Evolutionary conservation across 306 rosid genomes (phyloP), one percentile per base, ranked within the genome.

Genomic region (Dalbergia oliveri): DNA sequence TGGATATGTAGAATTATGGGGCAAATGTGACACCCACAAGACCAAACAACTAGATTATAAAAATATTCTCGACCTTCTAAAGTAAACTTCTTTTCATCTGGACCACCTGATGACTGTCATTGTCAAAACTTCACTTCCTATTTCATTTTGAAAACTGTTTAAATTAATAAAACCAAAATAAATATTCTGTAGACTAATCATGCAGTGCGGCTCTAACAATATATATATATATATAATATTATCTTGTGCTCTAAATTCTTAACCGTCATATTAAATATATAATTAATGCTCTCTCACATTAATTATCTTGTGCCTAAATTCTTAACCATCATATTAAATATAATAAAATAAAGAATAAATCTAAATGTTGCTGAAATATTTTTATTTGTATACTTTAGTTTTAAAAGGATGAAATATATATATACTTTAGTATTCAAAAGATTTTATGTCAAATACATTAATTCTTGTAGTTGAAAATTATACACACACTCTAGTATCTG

Each of bases 21-120:
- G 69, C 63, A 26, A 0, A 78, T 26, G 88, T 82, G 85, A 74
- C 77, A 26, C 54, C 69, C 82, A 80, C 66, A 71, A 69, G 74
- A 77, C 87, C 77, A 57, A 70, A 77, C 84, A 79, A 70, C 83
- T 74, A 65, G 73, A 60, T 87, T 34, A 66, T 79, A 76, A 84
- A 87, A 70, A 82, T 87, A 87, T 78, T 78, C 83, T 80, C 83
- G 69, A 82, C 79, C 84, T 89, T 86, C 79, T 66, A 77, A 76
- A 73, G 84, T 66, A 73, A 73, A 33, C 4, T 72, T 58, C 47
- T 81, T 79, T 76, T 37, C 49, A 33, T 69, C 37, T 44, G 72
- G 81, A 76, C 58, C 82, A 68, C 85, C 78, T 63, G 37, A 79
- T 50, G 18, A 64, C 82, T 64, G 64, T 69, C 34, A 59, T 60